phyloP scores from a whole-genome alignment of 2,329 filamentous ascomycete genomes.

The Madurella mycetomatis region DNA sequence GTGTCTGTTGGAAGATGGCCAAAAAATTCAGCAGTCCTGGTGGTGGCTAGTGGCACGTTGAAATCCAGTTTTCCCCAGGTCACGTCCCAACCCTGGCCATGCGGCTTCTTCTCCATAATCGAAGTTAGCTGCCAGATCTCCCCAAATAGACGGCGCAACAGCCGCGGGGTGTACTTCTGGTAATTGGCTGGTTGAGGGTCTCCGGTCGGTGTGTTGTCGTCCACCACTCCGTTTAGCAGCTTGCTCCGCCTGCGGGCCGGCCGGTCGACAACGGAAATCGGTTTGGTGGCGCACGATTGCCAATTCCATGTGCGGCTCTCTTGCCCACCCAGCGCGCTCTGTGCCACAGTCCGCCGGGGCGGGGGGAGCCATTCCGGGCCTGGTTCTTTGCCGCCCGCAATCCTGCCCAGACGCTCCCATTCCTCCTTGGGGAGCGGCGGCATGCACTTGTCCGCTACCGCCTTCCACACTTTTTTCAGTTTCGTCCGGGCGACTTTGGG shows the following conservation, averaged over 20 bases:
- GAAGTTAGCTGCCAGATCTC: constrained; percentile 44
- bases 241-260: constrained; percentile 33
- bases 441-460: constrained; percentile 42
- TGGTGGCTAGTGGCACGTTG: constrained; percentile 29
- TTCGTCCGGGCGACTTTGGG: constrained; percentile 40
- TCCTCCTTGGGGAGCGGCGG: constrained; percentile 52
- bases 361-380: constrained; percentile 37
- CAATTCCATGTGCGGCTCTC: constrained; percentile 37
- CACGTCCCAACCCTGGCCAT: constrained; percentile 31
- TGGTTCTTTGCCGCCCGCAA: constrained; percentile 41
- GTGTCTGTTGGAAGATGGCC: constrained; percentile 38
- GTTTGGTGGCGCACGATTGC: constrained; percentile 38
- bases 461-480: constrained; percentile 45
- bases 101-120: constrained; percentile 34
- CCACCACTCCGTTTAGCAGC: constrained; percentile 35
- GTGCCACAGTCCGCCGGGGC: constrained; percentile 32
- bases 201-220: constrained; percentile 34
- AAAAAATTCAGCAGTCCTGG: constrained; percentile 44
- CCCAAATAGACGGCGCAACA: constrained; percentile 46
- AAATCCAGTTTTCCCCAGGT: constrained; percentile 42
- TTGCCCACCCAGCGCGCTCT: background rate
- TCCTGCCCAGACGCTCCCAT: constrained; percentile 50
- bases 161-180: constrained; percentile 36
- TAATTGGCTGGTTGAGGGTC: constrained; percentile 31
- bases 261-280: constrained; percentile 38